Percentiles rank a stretch among this genome's conserved stretches.
phyloP scores from a whole-genome alignment of 1,284 basidiomycete genomes.

The Ceratobasidium sp. region DNA sequence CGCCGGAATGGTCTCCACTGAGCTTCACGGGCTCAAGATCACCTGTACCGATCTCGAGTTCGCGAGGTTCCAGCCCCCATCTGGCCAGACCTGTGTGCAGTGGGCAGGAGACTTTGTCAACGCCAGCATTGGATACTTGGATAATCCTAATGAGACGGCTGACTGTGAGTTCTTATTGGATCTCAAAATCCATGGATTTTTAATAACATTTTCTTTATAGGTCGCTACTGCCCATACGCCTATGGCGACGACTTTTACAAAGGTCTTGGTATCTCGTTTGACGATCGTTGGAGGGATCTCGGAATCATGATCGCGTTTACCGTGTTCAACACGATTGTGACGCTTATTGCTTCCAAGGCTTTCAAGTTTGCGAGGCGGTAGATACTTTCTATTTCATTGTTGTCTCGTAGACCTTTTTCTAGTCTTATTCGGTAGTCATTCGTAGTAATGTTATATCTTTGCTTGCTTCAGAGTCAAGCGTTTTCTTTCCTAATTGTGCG shows the following conservation, averaged over 20 bases:
- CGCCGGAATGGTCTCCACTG: slow-evolving; percentile 77
- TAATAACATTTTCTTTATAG: neutral
- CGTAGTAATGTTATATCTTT: too few relatives aligned
- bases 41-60: slow-evolving; percentile 73
- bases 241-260: slow-evolving; percentile 73
- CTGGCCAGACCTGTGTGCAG: slow-evolving; percentile 72
- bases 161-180: slow-evolving; percentile 59
- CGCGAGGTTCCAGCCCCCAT: slow-evolving; percentile 72
- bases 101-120: slow-evolving; percentile 75
- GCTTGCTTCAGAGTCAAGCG: too few relatives aligned
- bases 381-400: neutral
- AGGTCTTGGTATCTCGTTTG: slow-evolving; percentile 73
- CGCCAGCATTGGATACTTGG: slow-evolving; percentile 77
- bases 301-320: slow-evolving; percentile 71
- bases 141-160: slow-evolving; percentile 68
- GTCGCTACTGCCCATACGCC: slow-evolving; percentile 45
- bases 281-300: slow-evolving; percentile 73
- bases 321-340: slow-evolving; percentile 76
- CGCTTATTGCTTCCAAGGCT: slow-evolving; percentile 77
- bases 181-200: neutral
- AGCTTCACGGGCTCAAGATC: slow-evolving; percentile 77
- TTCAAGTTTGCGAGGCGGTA: slow-evolving; percentile 73
- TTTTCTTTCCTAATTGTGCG: too few relatives aligned
- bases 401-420: too few relatives aligned
- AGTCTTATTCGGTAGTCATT: too few relatives aligned